phyloP scores from a whole-genome alignment of 106 monocot species.

The Allium fistulosum region DNA sequence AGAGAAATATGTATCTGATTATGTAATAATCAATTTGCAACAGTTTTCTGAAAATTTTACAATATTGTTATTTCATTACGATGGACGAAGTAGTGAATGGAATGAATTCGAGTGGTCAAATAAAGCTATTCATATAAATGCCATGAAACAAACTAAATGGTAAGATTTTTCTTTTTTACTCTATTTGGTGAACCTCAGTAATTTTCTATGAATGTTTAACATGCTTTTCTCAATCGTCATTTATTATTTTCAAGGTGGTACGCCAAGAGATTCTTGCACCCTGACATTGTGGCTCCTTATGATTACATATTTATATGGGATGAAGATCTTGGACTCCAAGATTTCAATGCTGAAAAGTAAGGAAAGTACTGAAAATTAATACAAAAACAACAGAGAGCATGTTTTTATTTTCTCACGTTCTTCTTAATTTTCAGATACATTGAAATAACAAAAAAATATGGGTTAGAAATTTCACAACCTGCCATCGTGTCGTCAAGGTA shows the following conservation, averaged over 20 bases:
- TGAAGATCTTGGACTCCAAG: slow-evolving; percentile 8
- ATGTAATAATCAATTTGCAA: too few relatives aligned
- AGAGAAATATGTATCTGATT: too few relatives aligned
- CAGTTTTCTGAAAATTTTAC: slow-evolving; percentile 36
- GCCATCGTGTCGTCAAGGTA: neutral
- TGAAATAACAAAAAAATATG: neutral
- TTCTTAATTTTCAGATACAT: neutral
- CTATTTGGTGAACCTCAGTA: neutral
- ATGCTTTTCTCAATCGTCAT: neutral
- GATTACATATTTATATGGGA: slow-evolving; percentile 33
- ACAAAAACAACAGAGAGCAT: slow-evolving; percentile 15
- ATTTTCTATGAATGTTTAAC: neutral
- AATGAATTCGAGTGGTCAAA: slow-evolving; percentile 30
- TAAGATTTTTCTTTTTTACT: neutral
- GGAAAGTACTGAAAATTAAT: slow-evolving; percentile 16
- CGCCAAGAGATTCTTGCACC: slow-evolving; percentile 28
- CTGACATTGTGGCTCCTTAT: slow-evolving; percentile 22
- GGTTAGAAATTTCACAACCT: neutral
- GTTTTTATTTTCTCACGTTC: neutral
- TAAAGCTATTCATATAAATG: slow-evolving; percentile 24
- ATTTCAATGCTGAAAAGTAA: too few relatives aligned
- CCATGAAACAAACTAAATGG: slow-evolving; percentile 26
- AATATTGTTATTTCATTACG: slow-evolving; percentile 29
- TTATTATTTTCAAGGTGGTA: slow-evolving; percentile 19
- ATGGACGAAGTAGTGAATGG: slow-evolving; percentile 20